Percentiles rank a stretch among this genome's conserved stretches.
Evolutionary conservation across 73 alveolate species (phyloP).

Genomic region (Stentor roeselii): DNA sequence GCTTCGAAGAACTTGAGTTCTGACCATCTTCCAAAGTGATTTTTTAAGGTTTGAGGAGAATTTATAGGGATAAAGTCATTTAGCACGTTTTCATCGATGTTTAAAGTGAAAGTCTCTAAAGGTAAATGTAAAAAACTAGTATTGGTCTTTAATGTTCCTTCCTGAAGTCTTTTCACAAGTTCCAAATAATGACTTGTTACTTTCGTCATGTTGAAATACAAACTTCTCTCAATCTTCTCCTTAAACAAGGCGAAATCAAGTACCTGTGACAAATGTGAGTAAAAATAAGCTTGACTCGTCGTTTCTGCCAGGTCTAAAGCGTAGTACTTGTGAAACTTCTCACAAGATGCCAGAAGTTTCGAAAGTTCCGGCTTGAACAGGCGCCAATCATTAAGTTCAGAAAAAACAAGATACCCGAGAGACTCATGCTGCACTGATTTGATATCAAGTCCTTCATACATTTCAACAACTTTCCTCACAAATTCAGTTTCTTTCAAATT

Average conservation of each 20-base stretch:
- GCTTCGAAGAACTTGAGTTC: background rate
- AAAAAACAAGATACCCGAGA: background rate
- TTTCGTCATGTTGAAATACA: conserved; percentile 5
- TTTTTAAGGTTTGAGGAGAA: background rate
- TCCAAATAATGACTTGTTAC: background rate
- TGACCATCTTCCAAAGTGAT: conserved; percentile 16
- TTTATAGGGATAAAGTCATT: background rate
- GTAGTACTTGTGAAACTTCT: background rate
- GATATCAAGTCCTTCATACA: background rate
- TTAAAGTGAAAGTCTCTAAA: background rate
- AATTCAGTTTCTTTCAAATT: background rate
- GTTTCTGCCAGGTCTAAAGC: background rate
- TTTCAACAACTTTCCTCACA: background rate
- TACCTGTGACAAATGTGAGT: background rate
- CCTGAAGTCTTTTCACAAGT: background rate
- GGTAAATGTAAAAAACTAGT: background rate
- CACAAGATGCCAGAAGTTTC: background rate
- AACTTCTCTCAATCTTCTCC: background rate
- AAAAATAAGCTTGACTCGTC: background rate
- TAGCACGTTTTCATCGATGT: conserved; percentile 3
- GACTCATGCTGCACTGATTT: conserved; percentile 28
- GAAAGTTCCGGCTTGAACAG: background rate
- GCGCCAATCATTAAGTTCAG: conserved; percentile 12
- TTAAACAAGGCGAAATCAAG: background rate
- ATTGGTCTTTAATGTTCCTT: background rate